A percentile compares a stretch with the other conserved stretches of the same genome.
Evolutionary conservation across 1,284 basidiomycete species (phyloP).

Genomic region (Leccinum subfulvum): DNA sequence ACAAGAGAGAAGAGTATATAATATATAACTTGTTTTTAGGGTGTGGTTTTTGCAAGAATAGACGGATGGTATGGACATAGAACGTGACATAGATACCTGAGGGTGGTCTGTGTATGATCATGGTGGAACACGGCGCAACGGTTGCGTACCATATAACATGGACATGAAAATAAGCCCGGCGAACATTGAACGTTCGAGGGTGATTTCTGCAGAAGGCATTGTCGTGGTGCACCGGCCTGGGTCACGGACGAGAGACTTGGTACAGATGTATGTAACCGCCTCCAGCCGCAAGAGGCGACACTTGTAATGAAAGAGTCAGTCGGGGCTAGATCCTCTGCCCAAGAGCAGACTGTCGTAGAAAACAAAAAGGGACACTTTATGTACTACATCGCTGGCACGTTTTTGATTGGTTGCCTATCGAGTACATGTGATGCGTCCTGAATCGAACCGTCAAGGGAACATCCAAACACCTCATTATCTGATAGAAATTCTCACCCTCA

Average conservation of each 20-base stretch:
- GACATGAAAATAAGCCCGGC: constrained; percentile 1
- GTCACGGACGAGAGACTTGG: not conserved
- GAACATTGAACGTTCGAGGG: constrained; percentile 6
- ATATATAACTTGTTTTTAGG: constrained; percentile 3
- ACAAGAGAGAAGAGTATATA: constrained; percentile 3
- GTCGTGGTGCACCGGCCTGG: not conserved
- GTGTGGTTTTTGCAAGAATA: not conserved
- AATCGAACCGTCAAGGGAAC: not conserved
- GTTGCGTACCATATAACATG: constrained; percentile 3
- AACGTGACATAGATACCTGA: constrained; percentile 4
- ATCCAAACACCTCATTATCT: not conserved
- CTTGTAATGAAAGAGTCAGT: not conserved
- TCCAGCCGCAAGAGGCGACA: not conserved
- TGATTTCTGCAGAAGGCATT: not conserved
- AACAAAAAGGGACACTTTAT: not conserved
- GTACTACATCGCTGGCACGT: not conserved
- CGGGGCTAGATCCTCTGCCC: not conserved
- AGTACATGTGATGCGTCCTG: not conserved
- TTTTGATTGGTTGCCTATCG: not conserved
- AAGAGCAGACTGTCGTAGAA: no score
- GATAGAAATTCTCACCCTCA: not conserved
- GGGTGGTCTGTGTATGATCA: not conserved
- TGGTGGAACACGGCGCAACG: not conserved
- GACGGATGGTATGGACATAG: constrained; percentile 1
- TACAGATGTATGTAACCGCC: not conserved